Evolutionary conservation across 805 yeast genomes (phyloP), one percentile per base, ranked within the genome.

Genomic region (Yamadazyma phyllophila): DNA sequence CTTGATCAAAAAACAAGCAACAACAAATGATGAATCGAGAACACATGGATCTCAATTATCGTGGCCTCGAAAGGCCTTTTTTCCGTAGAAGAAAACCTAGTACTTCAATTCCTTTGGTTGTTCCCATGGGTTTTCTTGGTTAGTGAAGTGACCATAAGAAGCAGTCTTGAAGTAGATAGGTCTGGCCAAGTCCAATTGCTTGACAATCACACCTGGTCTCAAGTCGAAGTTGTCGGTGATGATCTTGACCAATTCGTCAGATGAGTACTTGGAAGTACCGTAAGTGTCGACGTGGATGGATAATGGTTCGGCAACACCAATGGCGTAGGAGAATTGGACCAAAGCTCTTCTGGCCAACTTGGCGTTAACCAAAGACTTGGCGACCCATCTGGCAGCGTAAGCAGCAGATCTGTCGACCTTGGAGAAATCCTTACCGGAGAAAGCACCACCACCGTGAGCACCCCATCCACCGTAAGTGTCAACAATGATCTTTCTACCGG

Each of bases 391-490:
- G 62, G 99, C 99, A 65, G 99, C 97, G 71, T 94, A 94, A 59
- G 99, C 99, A 68, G 99, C 99, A 56, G 98, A 92, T 80, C 99
- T 88, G 76, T 94, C 99, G 66, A 94, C 99, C 82, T 94, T 94
- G 71, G 97, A 89, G 88, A 88, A 94, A 76, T 94, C 99, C 82
- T 94, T 94, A 75, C 99, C 99, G 55, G 96, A 87, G 90, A 94
- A 94, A 56, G 99, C 99, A 81, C 99, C 99, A 81, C 99, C 99
- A 77, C 99, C 99, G 81, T 94, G 99, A 66, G 99, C 98, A 76
- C 99, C 97, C 95, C 99, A 95, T 66, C 99, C 99, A 80, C 99
- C 99, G 78, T 94, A 94, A 56, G 99, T 96, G 76, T 94, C 99
- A 69, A 94, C 99, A 65, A 94, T 94, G 74, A 94, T 94, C 81